Evolutionary conservation across 352 stramenopile species (phyloP).

Genomic region (Lagenidium sp.): DNA sequence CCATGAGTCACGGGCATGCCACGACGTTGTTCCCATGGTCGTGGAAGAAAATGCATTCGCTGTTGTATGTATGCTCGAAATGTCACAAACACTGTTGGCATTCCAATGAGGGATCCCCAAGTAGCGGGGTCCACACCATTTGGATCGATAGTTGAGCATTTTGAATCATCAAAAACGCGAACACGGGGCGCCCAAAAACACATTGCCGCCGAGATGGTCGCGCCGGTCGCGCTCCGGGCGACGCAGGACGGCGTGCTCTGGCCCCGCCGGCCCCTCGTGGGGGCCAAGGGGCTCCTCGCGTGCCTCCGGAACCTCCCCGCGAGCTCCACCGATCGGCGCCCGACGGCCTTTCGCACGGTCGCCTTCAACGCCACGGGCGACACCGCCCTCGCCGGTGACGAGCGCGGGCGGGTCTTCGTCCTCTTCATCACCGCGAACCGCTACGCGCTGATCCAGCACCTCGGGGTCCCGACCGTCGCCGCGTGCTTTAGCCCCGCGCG

Average conservation of each 20-base stretch:
- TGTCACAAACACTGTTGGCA: too few species aligned
- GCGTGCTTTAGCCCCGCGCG: slow-evolving; percentile 66
- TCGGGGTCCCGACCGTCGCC: slow-evolving; percentile 42
- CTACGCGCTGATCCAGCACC: slow-evolving; percentile 63
- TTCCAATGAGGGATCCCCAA: too few species aligned
- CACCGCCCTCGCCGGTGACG: slow-evolving; percentile 54
- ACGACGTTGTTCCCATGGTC: too few species aligned
- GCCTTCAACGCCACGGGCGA: slow-evolving; percentile 64
- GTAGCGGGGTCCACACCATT: too few species aligned
- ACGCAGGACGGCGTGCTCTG: slow-evolving; percentile 71
- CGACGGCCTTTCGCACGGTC: slow-evolving; percentile 44
- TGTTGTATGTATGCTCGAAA: too few species aligned
- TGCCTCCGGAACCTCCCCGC: slow-evolving; percentile 53
- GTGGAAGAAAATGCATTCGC: too few species aligned
- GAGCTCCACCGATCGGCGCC: slow-evolving; percentile 46
- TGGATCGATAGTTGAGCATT: background rate
- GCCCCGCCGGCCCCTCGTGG: slow-evolving; percentile 58
- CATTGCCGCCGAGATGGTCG: slow-evolving; percentile 32
- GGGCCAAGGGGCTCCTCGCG: slow-evolving; percentile 54
- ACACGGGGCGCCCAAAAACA: background rate
- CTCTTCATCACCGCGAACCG: slow-evolving; percentile 71
- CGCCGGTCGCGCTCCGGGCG: slow-evolving; percentile 49
- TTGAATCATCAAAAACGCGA: slow-evolving; percentile 2
- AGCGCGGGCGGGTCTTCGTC: slow-evolving; percentile 71
- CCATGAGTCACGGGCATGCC: too few species aligned